Base-by-base conservation (phyloP, 164 flowering plant species). In the Vitis cinerea region DNA sequence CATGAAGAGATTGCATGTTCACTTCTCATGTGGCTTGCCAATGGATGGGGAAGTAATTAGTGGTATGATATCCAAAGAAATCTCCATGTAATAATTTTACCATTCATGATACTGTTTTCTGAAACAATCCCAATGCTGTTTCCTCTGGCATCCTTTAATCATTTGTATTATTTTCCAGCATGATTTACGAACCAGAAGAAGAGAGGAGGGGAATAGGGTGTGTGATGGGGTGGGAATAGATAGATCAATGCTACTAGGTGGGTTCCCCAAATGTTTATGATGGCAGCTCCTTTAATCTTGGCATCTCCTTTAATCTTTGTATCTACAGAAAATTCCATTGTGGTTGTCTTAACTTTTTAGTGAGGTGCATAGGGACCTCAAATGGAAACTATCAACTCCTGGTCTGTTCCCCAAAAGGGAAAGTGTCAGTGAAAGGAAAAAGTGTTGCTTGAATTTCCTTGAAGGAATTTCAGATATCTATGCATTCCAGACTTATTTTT, bases 1-100 rank as follows among this genome's bases (percentile, higher is more conserved):
- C 64, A 95, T 95, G 98, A 70, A 81, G 59, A 85, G 98, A 71
- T 78, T 94, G 77, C 98, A 92, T 79, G 90, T 92, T 73, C 99
- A 95, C 79, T 95, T 95, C 81, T 83, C 96, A 17, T 80, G 87
- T 70, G 97, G 97, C 66, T 83, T 95, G 85, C 99, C 98, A 48
- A 74, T 83, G 5, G 88, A 88, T 72, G 92, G 87, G 50, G 83
- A 87, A 80, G 94, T 95, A 68, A 89, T 91, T 54, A 95, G 98
- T 71, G 98, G 98, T 89, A 83, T 75, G 82, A 53, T 50, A 27
- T 7, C 52, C 61, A 23, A 63, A 29, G 56, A 15, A 30, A 37
- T 37, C 44, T 37, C 44, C 4, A 37, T 37, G 44, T 37, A 6
- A 37, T 37, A 8, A 37, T 37, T 37, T 30, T 37, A 51, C 49